Base-by-base conservation (phyloP, 2,329 filamentous ascomycete genomes). In the Colletotrichum nymphaeae region DNA sequence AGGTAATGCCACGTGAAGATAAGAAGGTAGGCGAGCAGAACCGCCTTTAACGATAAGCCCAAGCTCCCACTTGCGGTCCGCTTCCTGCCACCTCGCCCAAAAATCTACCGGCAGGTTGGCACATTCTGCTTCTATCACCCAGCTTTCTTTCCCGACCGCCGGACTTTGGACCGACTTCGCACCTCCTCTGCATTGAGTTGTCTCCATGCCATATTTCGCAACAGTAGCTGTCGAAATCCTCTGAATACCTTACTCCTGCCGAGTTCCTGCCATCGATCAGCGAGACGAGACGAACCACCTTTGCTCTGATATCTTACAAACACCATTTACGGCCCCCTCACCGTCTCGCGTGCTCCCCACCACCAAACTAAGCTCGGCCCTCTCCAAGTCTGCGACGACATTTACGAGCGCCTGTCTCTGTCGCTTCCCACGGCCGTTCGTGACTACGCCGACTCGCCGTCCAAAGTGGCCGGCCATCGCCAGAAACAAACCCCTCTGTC, bases 1-100 rank as follows among this genome's bases (percentile, higher is more conserved):
- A 69, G 59, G 59, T 62, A 22, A 37, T 37, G 69, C 69, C 69
- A 72, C 65, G 69, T 72, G 65, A 72, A 72, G 69, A 69, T 69
- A 72, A 72, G 68, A 55, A 56, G 32, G 7, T 24, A 67, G 63
- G 42, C 55, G 42, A 68, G 53, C 32, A 26, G 66, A 53, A 22
- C 53, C 59, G 66, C 53, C 52, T 69, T 19, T 26, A 55, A 72
- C 69, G 65, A 72, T 63, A 72, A 63, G 69, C 69, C 58, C 42
- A 60, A 72, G 70, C 66, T 72, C 70, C 70, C 58, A 62, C 42
- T 32, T 49, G 60, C 56, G 67, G 56, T 57, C 71, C 67, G 67
- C 67, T 71, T 73, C 71, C 71, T 73, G 71, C 71, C 71, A 73
- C 71, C 71, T 73, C 60, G 62, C 67, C 70, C 70, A 70, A 71